Evolutionary conservation across 352 stramenopile species (phyloP).

Genomic region (Elongisporangium anandrum): DNA sequence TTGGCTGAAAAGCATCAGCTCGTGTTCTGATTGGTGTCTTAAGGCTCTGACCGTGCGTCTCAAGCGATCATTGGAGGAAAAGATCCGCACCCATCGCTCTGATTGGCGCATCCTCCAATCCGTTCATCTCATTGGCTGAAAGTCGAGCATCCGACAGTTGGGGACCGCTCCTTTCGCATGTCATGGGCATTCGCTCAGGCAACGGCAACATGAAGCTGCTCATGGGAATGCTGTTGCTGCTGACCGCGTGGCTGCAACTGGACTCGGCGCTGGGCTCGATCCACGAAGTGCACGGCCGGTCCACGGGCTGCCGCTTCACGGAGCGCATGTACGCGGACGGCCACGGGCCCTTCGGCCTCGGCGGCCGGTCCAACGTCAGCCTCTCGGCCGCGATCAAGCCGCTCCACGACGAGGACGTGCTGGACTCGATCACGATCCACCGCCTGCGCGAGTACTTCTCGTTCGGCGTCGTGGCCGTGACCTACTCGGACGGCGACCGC

Average conservation of each 20-base stretch:
- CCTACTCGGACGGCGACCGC: conserved; percentile 46
- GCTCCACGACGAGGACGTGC: conserved; percentile 47
- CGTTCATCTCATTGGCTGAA: conserved; percentile 15
- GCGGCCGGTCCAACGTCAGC: conserved; percentile 39
- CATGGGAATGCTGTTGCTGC: conserved; percentile 7
- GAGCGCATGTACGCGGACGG: conserved; percentile 81
- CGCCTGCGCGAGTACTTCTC: conserved; percentile 77
- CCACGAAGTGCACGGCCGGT: conserved; percentile 48
- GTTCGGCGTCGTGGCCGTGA: conserved; percentile 61
- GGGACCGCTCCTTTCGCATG: conserved; percentile 6
- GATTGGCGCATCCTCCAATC: conserved; percentile 12
- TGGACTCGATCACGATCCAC: conserved; percentile 64
- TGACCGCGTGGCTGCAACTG: conserved; percentile 21
- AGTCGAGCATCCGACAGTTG: conserved; percentile 27
- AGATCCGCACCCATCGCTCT: neutral
- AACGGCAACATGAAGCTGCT: conserved; percentile 2
- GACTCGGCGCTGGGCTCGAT: conserved; percentile 45
- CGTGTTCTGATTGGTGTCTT: conserved; percentile 8
- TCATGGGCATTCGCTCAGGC: neutral
- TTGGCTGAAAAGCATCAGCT: conserved; percentile 3
- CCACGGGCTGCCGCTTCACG: conserved; percentile 56
- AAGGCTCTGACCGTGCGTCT: neutral
- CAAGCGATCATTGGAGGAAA: conserved; percentile 4
- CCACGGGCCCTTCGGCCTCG: conserved; percentile 39
- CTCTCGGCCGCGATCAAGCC: conserved; percentile 47